phyloP scores from a whole-genome alignment of 1,139 yeast species.

The Hemisphaericaspora xylanilytica region DNA sequence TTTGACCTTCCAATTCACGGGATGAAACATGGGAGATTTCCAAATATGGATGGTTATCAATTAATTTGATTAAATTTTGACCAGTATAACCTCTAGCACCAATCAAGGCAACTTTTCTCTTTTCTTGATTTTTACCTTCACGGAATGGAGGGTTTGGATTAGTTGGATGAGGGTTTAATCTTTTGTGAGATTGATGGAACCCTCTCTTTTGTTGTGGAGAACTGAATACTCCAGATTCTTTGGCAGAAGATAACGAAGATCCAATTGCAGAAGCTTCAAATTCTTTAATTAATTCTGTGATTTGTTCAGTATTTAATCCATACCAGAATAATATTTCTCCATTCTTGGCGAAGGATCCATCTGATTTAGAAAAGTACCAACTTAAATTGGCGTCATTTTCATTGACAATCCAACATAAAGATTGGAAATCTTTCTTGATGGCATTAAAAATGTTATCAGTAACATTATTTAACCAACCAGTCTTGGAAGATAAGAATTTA shows the following conservation, averaged over 20 bases:
- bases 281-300: constrained; percentile 61
- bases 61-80: constrained; percentile 82
- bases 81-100: constrained; percentile 99
- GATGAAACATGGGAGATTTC: constrained; percentile 93
- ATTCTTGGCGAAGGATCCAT: constrained; percentile 87
- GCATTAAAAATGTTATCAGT: constrained; percentile 91
- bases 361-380: constrained; percentile 91
- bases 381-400: constrained; percentile 89
- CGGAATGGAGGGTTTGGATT: constrained; percentile 75
- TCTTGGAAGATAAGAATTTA: constrained; percentile 80
- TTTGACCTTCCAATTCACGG: constrained; percentile 87
- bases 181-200: constrained; percentile 22
- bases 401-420: constrained; percentile 83
- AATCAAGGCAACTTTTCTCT: constrained; percentile 80
- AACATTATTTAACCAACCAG: constrained; percentile 97
- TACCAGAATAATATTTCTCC: constrained; percentile 95
- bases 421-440: constrained; percentile 67
- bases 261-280: constrained; percentile 49
- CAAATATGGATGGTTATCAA: constrained; percentile 81
- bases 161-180: constrained; percentile 32
- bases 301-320: constrained; percentile 69
- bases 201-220: constrained; percentile 43
- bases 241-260: constrained; percentile 37
- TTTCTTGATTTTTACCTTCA: constrained; percentile 58
- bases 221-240: constrained; percentile 42